Percentiles rank a stretch among this genome's conserved stretches.
These are phyloP conservation scores for Gossypium gossypioides DNA, from an alignment of 441 rosid species.

Conservation along the genomic window DNA sequence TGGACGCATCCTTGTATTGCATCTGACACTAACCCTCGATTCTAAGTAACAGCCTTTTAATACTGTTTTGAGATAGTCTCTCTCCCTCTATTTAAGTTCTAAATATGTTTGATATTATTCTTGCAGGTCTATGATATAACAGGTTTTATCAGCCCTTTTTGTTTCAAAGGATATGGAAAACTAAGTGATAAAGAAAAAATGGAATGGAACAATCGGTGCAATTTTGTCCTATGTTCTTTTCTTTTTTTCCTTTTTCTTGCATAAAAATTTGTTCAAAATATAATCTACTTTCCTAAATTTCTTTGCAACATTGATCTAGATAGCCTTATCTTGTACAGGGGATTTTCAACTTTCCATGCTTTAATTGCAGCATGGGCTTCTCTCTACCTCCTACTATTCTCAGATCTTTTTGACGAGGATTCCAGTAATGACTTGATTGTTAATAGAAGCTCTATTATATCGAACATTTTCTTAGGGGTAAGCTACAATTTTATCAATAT, in stretches of 20 bases:
- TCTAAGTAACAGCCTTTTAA: background rate
- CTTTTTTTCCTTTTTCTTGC: background rate
- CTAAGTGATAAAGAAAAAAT: conserved; percentile 39
- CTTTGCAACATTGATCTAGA: background rate
- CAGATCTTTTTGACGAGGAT: conserved; percentile 50
- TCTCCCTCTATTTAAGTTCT: background rate
- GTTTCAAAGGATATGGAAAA: conserved; percentile 45
- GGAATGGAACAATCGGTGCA: conserved; percentile 81
- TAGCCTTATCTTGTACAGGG: conserved; percentile 35
- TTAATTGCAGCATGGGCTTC: conserved; percentile 50
- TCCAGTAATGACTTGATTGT: conserved; percentile 35
- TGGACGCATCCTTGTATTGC: background rate
- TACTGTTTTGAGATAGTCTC: background rate
- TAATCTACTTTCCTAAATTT: background rate
- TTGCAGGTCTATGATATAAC: conserved; percentile 63
- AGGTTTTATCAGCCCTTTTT: conserved; percentile 35
- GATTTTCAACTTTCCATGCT: conserved; percentile 79
- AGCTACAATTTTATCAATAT: conserved; percentile 9
- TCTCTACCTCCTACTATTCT: conserved; percentile 45
- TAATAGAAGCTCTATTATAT: conserved; percentile 39
- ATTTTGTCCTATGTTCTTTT: background rate
- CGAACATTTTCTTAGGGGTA: conserved; percentile 59
- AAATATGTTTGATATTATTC: conserved; percentile 7
- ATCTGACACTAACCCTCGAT: background rate
- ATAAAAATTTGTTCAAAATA: background rate